Base-by-base conservation (phyloP, 2,329 filamentous ascomycete genomes). In the Aspergillus melleus region DNA sequence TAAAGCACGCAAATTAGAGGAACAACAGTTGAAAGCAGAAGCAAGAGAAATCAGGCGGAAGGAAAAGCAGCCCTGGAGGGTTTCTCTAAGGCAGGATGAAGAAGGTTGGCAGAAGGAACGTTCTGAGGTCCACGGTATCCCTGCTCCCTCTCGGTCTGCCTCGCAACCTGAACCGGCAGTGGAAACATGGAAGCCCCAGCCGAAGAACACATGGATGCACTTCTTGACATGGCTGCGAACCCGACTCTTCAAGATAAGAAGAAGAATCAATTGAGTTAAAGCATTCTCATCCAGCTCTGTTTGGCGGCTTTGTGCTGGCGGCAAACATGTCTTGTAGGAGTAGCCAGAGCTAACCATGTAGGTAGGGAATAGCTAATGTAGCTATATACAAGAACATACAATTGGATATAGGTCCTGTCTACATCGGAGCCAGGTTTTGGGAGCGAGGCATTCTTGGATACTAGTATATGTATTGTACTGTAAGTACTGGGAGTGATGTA, bases 161-260 rank as follows among this genome's bases (percentile, higher is more conserved):
- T 44, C 52, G n/a, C 58, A 54, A 10, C 30, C 59, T 6, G 56
- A 58, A 16, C 52, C 65, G 24, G 64, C 58, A 14, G 60, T 68
- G 4, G 61, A 52, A 4, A 66, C 68, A 16, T 74, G 70, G 70
- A 74, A 71, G 62, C 70, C 71, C 4, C 70, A 71, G 51, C 68
- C 70, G 2, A 72, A 71, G 55, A 75, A 72, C 58, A 73, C 77
- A 22, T 86, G 83, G 83, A 75, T 84, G 59, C 75, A 80, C 24
- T 85, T 86, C 67, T 73, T 84, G 57, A 83, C 83, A 1, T 86
- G 84, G 84, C 74, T 84, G 61, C 79, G 80, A 67, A 86, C 83
- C 32, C 76, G 83, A 59, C 70, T 86, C 58, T 79, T 85, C 64
- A 81, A 83, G 64, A 76, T 84, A 59, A 75, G 77, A 46, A 74